Evolutionary conservation across 2,329 filamentous ascomycete species (phyloP), one percentile per base, ranked within the genome.

Genomic region (Diplocarpon rosae): DNA sequence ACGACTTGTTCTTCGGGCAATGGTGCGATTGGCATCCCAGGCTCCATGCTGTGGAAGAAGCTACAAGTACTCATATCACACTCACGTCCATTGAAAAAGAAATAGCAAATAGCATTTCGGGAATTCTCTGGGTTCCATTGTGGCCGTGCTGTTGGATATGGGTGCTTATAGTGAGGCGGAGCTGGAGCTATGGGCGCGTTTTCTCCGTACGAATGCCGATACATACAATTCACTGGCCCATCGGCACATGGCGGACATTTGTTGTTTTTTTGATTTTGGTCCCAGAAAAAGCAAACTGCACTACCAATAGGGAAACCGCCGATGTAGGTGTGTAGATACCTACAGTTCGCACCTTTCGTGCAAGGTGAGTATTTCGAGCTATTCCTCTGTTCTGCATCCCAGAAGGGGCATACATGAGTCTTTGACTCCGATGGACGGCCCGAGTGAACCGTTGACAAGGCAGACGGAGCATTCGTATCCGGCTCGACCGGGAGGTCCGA

Each of bases 201-300:
- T 31, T 32, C 31, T 2, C 17, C 32, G n/a, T 37, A 44, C 6
- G 30, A 14, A 31, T 51, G 49, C 13, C 42, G 16, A 27, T 46
- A 48, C 5, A 7, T 37, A 16, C 49, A 51, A 32, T 14, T 24
- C 3, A 32, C 39, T 24, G 20, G 20, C 20, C 43, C 43, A 13
- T 31, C 12, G 12, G 11, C 36, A 20, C 46, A 46, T 12, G 15
- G 10, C 17, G 35, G 12, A n/a, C 37, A 11, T 13, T 17, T 27
- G 3, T 37, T n/a, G 9, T 36, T 37, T 1, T 35, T 39, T 20
- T 37, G 29, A 16, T 34, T 16, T 28, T 29, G 40, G 34, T 49
- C 41, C 48, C 49, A 53, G 31, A 42, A 51, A 14, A 34, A 49
- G 44, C 49, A 52, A 27, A 36, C 30, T 10, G 37, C 28, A 14